Conservation (phyloP, 2,329 filamentous ascomycete species). For the Pseudogymnoascus sp. region DNA sequence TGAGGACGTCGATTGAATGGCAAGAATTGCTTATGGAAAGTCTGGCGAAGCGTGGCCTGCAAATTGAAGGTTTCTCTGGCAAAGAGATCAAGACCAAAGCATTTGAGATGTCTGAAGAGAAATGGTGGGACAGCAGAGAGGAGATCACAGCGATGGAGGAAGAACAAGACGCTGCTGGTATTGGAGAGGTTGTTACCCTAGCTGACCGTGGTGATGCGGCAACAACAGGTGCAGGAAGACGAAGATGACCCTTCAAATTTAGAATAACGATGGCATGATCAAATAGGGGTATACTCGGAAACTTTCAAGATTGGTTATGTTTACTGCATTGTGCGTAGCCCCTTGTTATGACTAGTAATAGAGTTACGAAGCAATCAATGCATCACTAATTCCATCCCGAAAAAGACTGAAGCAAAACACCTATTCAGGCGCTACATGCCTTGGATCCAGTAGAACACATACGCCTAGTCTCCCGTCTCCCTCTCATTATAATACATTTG, state of each 20-base stretch:
- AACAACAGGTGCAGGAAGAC: conserved; percentile 36
- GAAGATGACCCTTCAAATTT: conserved; percentile 28
- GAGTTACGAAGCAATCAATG: not conserved
- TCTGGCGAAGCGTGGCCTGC: conserved; percentile 57
- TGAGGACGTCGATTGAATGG: conserved; percentile 80
- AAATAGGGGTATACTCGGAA: not conserved
- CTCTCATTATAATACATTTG: conserved; percentile 7
- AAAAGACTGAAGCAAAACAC: not conserved
- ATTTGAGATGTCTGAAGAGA: conserved; percentile 86
- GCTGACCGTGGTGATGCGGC: conserved; percentile 58
- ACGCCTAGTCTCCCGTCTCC: conserved; percentile 4
- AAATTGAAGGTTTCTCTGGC: conserved; percentile 59
- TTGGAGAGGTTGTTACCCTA: conserved; percentile 86
- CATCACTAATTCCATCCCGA: conserved; percentile 2
- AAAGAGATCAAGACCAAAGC: conserved; percentile 92
- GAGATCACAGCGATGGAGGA: conserved; percentile 87
- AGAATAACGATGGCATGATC: conserved; percentile 1
- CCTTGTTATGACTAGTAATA: not conserved
- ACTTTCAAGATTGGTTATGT: not conserved
- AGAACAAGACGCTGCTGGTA: conserved; percentile 90
- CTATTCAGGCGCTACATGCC: conserved; percentile 1
- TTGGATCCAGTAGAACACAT: conserved; percentile 6
- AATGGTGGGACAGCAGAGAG: conserved; percentile 98
- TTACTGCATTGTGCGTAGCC: not conserved
- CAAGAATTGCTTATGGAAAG: conserved; percentile 75